phyloP scores from a whole-genome alignment of 2,329 filamentous ascomycete species.

The Colletotrichum lupini region DNA sequence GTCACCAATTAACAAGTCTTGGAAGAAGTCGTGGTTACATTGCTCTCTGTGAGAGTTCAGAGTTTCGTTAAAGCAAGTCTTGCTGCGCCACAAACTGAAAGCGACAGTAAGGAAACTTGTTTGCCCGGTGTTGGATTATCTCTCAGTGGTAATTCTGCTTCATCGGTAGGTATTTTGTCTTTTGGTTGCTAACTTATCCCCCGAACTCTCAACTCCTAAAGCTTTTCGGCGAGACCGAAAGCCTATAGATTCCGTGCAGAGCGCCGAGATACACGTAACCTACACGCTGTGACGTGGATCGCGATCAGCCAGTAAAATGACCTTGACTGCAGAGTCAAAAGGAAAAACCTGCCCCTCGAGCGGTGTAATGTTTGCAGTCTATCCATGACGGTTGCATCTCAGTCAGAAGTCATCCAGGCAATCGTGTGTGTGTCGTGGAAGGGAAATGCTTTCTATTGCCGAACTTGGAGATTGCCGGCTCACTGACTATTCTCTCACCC shows the following conservation, averaged over 20 bases:
- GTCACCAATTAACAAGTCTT: not conserved
- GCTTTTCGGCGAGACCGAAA: not conserved
- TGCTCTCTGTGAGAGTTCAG: conserved; percentile 12
- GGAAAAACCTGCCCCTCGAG: not conserved
- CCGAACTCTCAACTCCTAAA: not conserved
- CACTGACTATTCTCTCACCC: not conserved
- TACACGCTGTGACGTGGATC: conserved; percentile 1
- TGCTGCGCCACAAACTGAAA: conserved; percentile 16
- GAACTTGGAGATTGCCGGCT: not conserved
- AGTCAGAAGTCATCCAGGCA: not conserved
- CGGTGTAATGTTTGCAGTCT: not conserved
- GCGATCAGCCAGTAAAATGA: not conserved
- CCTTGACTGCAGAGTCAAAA: not conserved
- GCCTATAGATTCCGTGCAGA: not conserved
- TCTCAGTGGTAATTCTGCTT: not conserved
- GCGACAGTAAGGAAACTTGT: not conserved
- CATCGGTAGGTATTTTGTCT: not conserved
- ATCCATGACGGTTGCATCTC: not conserved
- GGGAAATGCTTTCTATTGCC: not conserved
- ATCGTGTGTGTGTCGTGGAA: not conserved
- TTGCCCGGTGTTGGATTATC: not conserved
- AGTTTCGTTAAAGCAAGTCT: not conserved
- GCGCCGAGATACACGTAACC: not conserved
- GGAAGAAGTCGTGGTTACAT: conserved; percentile 4
- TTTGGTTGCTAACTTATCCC: not conserved